These are phyloP conservation scores for Aureobasidium vineae DNA, from an alignment of 2,329 filamentous ascomycete species.

Conservation along the genomic window DNA sequence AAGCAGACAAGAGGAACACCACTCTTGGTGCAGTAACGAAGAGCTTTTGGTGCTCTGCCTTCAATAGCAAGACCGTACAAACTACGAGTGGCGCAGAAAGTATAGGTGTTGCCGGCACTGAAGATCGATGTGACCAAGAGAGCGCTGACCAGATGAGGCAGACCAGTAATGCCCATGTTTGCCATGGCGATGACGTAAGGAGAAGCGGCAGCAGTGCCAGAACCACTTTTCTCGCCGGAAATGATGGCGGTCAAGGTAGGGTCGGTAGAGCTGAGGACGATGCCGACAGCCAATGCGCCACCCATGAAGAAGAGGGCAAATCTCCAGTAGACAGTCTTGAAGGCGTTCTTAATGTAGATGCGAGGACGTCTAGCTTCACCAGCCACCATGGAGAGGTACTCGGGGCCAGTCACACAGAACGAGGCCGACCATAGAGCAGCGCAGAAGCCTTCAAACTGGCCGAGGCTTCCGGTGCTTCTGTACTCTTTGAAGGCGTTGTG, in stretches of 20 bases:
- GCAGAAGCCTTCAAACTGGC: conserved; percentile 37
- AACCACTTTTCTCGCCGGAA: conserved; percentile 26
- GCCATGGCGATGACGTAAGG: conserved; percentile 46
- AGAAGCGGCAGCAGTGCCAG: conserved; percentile 33
- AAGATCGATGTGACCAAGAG: conserved; percentile 54
- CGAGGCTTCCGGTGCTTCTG: conserved; percentile 25
- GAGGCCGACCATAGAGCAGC: conserved; percentile 40
- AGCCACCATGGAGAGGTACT: conserved; percentile 51
- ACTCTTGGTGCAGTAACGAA: conserved; percentile 57
- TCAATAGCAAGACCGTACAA: conserved; percentile 56
- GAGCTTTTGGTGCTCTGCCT: conserved; percentile 52
- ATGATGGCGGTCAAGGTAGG: conserved; percentile 32
- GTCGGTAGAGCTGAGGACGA: conserved; percentile 41
- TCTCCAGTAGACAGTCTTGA: conserved; percentile 51
- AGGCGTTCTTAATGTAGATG: conserved; percentile 48
- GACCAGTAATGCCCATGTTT: conserved; percentile 46
- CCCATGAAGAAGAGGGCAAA: conserved; percentile 51
- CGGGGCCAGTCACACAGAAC: conserved; percentile 49
- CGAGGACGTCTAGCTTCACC: conserved; percentile 50
- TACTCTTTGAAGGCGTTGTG: conserved; percentile 37
- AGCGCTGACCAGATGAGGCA: conserved; percentile 43
- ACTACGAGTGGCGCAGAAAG: conserved; percentile 54
- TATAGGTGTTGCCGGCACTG: conserved; percentile 57
- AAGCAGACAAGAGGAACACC: conserved; percentile 60
- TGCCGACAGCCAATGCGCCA: conserved; percentile 47